These are phyloP conservation scores for Chlorella variabilis DNA, from an alignment of 163 green algal genomes.

Conservation along the genomic window DNA sequence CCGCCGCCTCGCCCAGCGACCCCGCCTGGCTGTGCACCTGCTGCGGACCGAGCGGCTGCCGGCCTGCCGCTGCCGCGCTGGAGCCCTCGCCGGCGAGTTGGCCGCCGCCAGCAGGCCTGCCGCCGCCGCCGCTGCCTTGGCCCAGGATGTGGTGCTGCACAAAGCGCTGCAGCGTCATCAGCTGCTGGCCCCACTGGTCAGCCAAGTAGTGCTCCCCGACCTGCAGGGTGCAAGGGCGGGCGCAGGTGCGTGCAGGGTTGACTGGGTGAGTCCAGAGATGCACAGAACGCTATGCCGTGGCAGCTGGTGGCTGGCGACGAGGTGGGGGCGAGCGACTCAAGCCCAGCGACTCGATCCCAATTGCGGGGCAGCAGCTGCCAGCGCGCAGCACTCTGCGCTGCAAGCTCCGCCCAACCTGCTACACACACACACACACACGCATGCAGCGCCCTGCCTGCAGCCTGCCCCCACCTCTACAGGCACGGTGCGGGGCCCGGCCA, in stretches of 20 bases:
- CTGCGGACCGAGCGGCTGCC: neutral
- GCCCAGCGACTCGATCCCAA: no score
- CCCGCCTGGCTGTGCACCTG: neutral
- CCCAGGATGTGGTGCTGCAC: slow-evolving; percentile 60
- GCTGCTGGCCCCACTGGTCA: slow-evolving; percentile 75
- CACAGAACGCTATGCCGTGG: no score
- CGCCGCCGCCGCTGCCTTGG: neutral
- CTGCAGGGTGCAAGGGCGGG: slow-evolving; percentile 55
- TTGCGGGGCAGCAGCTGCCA: no score
- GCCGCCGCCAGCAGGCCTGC: neutral
- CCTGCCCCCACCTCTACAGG: slow-evolving; percentile 75
- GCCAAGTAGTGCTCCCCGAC: slow-evolving; percentile 76
- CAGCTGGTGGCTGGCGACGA: no score
- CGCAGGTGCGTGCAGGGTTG: neutral
- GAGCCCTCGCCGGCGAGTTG: neutral
- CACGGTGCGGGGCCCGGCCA: slow-evolving; percentile 78
- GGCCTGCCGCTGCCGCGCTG: neutral
- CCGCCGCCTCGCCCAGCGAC: neutral
- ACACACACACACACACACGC: neutral
- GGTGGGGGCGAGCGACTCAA: no score
- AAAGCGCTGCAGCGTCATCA: slow-evolving; percentile 86
- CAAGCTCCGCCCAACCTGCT: no score
- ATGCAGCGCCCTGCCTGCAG: neutral
- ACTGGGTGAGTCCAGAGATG: no score
- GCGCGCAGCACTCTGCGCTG: no score